Evolutionary conservation across 116 monocot species (phyloP), one percentile per base, ranked within the genome.

Genomic region (Posidonia oceanica): DNA sequence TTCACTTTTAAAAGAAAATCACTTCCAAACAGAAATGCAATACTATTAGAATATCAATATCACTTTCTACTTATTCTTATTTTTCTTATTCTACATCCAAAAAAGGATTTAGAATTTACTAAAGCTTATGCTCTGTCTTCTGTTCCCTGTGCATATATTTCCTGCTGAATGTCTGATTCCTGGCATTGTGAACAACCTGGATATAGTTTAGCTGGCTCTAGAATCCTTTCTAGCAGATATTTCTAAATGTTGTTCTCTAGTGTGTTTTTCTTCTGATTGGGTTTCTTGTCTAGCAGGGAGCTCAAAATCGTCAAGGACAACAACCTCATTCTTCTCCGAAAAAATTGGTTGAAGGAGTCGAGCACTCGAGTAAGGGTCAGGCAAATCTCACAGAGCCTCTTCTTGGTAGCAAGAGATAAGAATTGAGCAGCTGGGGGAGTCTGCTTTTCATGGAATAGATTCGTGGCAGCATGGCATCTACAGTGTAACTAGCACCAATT

Each of bases 301-400:
- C 76, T 72, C 92, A 88, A 38, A 83, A 76, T 83, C 75, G 86
- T 58, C 92, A 81, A 78, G 88, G 85, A 20, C 87, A 83, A 37
- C 88, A 74, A 17, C 68, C 74, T 20, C n/a, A 62, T 63, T 75
- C 68, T 61, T 73, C 48, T 41, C 18, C 76, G 4, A 88, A 74
- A 76, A 92, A 83, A 80, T 3, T 79, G 21, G 66, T 63, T 38
- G 87, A 87, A 68, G 75, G 82, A 16, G 83, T 81, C 73, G 39
- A 53, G 10, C 79, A 77, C 21, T 65, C 91, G 38, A 73, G 69
- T 14, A 79, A 67, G 76, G 69, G 74, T 58, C 77, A 82, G 69
- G 61, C 54, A n/a, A 79, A 63, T 75, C 69, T 85, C 36, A 36
- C 58, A 7, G 87, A 91, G 59, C 87, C 87, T 76, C 80, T 84